Conservation (phyloP, 768 basidiomycete species). For the Sarcodon aspratus region DNA sequence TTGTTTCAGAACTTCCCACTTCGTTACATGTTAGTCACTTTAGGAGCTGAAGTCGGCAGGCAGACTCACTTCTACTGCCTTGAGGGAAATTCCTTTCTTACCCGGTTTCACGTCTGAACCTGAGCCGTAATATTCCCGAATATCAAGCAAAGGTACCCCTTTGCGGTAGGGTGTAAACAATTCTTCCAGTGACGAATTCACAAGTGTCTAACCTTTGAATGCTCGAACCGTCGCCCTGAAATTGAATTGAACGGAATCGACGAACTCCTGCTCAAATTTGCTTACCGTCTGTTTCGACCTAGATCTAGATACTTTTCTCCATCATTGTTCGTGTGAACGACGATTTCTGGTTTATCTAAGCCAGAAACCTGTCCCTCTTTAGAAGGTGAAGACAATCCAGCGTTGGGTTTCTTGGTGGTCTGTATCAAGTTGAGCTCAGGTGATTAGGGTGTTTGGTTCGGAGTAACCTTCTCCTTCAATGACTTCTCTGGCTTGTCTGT, state of each 20-base stretch:
- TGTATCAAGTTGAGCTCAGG: background rate
- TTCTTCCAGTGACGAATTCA: conserved; percentile 16
- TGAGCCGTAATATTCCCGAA: conserved; percentile 59
- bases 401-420: background rate
- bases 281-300: conserved; percentile 53
- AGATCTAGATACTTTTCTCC: conserved; percentile 50
- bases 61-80: conserved; percentile 46
- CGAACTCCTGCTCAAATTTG: no score
- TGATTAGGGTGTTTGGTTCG: background rate
- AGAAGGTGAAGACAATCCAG: background rate
- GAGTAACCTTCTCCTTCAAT: background rate
- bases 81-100: conserved; percentile 70
- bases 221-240: conserved; percentile 32
- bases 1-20: conserved; percentile 52
- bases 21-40: background rate
- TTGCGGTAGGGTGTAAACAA: conserved; percentile 5
- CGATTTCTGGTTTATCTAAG: no score
- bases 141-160: conserved; percentile 51
- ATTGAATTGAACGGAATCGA: no score
- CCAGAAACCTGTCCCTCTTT: background rate
- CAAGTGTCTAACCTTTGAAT: conserved; percentile 27
- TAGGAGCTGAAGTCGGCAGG: background rate
- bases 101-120: conserved; percentile 56
- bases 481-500: background rate
- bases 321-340: conserved; percentile 18